A percentile compares a stretch with the other conserved stretches of the same genome.
Evolutionary conservation across 768 basidiomycete genomes (phyloP).

Genomic region (Russula olivacea): DNA sequence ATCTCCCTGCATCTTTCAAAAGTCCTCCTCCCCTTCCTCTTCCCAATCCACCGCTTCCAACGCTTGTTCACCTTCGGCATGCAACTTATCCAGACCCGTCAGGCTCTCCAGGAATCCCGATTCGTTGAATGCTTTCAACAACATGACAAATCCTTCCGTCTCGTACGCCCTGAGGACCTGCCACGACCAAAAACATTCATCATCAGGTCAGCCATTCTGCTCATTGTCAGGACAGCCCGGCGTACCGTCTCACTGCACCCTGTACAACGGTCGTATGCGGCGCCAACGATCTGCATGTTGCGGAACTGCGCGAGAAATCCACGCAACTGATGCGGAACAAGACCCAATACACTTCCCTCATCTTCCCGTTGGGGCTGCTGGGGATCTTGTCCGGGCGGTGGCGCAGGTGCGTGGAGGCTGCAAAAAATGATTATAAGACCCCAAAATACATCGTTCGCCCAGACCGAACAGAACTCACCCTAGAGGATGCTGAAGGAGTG

Average conservation of each 20-base stretch:
- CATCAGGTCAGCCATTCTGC: neutral
- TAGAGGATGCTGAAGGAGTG: constrained; percentile 82
- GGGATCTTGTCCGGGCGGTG: constrained; percentile 40
- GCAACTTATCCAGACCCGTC: constrained; percentile 52
- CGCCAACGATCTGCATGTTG: constrained; percentile 77
- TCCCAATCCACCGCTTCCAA: constrained; percentile 48
- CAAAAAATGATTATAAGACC: neutral
- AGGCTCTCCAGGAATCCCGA: constrained; percentile 62
- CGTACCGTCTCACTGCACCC: constrained; percentile 80
- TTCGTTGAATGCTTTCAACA: constrained; percentile 80
- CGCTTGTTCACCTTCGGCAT: constrained; percentile 46
- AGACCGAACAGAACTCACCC: constrained; percentile 44
- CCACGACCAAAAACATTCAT: neutral
- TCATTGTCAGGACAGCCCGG: constrained; percentile 18
- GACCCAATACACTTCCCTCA: constrained; percentile 59
- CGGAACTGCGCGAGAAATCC: constrained; percentile 87
- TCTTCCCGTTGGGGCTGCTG: constrained; percentile 22
- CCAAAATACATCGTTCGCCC: neutral
- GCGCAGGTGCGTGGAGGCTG: constrained; percentile 64
- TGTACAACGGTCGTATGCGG: constrained; percentile 82
- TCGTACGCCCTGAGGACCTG: constrained; percentile 83
- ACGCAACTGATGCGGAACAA: constrained; percentile 91
- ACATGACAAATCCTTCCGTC: constrained; percentile 69
- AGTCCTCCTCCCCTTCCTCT: constrained; percentile 38
- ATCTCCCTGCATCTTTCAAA: constrained; percentile 18